phyloP scores from a whole-genome alignment of 176 grass and related monocot species.

The Oryza nivara region DNA sequence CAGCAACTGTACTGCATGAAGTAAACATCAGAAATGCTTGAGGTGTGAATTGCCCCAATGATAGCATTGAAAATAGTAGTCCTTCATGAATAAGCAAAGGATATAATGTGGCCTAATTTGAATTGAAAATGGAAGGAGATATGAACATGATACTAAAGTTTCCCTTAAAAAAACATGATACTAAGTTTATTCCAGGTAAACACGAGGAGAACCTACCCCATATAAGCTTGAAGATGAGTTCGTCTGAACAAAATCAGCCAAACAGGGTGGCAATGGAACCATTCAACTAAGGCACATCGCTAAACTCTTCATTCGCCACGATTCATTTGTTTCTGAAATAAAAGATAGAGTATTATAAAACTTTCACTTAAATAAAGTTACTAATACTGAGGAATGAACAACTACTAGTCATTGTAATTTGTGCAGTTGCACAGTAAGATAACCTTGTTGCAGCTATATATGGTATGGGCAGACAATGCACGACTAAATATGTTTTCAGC shows the following conservation, averaged over 20 bases:
- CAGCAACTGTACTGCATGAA: conserved; percentile 77
- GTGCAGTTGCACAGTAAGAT: neutral
- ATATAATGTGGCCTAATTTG: neutral
- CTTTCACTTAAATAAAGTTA: conserved; percentile 29
- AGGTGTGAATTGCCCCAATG: conserved; percentile 28
- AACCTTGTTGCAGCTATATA: neutral
- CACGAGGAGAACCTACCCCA: conserved; percentile 61
- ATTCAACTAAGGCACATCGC: conserved; percentile 6
- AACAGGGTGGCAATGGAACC: conserved; percentile 24
- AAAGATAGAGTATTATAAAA: conserved; percentile 10
- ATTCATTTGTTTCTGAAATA: conserved; percentile 29
- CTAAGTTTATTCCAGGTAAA: neutral
- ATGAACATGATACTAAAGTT: neutral
- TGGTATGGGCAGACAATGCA: neutral
- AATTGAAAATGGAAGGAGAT: neutral
- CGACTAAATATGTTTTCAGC: neutral
- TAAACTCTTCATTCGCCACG: conserved; percentile 27
- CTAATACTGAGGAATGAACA: neutral
- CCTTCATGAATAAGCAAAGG: conserved; percentile 12
- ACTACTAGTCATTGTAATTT: neutral
- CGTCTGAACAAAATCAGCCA: conserved; percentile 30
- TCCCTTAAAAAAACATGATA: neutral
- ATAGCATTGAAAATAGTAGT: conserved; percentile 10
- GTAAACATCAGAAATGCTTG: conserved; percentile 53
- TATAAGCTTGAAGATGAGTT: conserved; percentile 49